phyloP scores from a whole-genome alignment of 2,329 filamentous ascomycete genomes.

The Coleophoma cylindrospora region DNA sequence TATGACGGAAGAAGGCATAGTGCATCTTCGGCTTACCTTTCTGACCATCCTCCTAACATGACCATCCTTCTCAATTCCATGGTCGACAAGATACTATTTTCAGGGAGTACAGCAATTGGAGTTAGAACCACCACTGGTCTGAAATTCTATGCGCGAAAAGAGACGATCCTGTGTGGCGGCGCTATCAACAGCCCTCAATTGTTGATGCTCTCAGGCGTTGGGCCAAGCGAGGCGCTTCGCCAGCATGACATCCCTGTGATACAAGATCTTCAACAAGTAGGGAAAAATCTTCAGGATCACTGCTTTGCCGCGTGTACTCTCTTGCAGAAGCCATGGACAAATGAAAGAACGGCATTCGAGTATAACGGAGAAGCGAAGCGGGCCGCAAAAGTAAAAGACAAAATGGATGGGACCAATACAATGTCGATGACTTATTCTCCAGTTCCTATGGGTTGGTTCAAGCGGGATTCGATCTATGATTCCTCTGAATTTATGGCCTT shows the following conservation, averaged over 20 bases:
- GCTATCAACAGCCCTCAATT: constrained; percentile 36
- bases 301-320: constrained; percentile 20
- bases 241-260: constrained; percentile 29
- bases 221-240: constrained; percentile 28
- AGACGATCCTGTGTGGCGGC: constrained; percentile 39
- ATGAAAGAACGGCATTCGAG: too few relatives aligned
- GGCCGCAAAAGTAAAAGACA: neutral
- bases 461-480: neutral
- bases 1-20: constrained; percentile 40
- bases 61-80: constrained; percentile 41
- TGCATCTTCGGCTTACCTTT: constrained; percentile 39
- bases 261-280: constrained; percentile 30
- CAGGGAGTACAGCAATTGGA: constrained; percentile 37
- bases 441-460: neutral
- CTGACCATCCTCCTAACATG: constrained; percentile 39
- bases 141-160: constrained; percentile 22
- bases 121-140: constrained; percentile 33
- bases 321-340: too few relatives aligned
- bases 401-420: too few relatives aligned
- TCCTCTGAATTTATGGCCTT: neutral
- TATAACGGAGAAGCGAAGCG: neutral
- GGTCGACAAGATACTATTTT: constrained; percentile 39
- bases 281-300: constrained; percentile 36
- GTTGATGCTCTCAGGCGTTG: constrained; percentile 41
- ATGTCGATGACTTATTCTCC: neutral